These are phyloP conservation scores for Nidularia pulvinata DNA, from an alignment of 768 basidiomycete genomes.

Conservation along the genomic window DNA sequence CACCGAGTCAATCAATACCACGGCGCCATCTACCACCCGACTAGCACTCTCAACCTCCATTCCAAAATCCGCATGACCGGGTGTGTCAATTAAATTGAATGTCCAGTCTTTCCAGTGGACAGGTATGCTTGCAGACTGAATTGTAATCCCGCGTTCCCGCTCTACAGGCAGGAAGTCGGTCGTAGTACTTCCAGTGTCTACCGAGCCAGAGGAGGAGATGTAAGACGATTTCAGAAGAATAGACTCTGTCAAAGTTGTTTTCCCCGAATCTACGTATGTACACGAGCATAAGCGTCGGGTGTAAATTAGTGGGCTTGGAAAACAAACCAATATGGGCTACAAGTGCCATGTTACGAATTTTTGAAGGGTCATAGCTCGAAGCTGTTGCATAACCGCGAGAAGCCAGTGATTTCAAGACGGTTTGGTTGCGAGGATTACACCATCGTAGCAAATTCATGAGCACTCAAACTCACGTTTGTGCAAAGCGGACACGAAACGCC, in stretches of 20 bases:
- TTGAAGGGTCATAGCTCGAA: slow-evolving; percentile 33
- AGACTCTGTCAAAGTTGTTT: slow-evolving; percentile 89
- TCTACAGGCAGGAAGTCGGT: slow-evolving; percentile 92
- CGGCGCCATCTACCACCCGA: slow-evolving; percentile 86
- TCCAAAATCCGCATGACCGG: slow-evolving; percentile 94
- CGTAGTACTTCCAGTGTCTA: slow-evolving; percentile 88
- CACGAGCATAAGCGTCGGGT: not conserved
- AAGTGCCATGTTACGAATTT: slow-evolving; percentile 77
- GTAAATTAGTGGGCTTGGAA: not conserved
- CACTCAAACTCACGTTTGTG: too few species aligned
- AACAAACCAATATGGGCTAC: slow-evolving; percentile 85
- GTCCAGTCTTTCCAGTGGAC: slow-evolving; percentile 85
- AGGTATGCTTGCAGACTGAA: slow-evolving; percentile 91
- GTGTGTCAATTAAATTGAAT: slow-evolving; percentile 89
- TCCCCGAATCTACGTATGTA: slow-evolving; percentile 69
- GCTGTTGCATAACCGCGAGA: slow-evolving; percentile 24
- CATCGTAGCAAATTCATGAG: slow-evolving; percentile 19
- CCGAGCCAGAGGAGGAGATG: slow-evolving; percentile 73
- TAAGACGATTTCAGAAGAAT: slow-evolving; percentile 78
- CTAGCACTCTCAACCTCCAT: slow-evolving; percentile 97
- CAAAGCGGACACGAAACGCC: too few species aligned
- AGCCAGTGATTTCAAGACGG: not conserved
- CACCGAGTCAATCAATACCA: slow-evolving; percentile 87
- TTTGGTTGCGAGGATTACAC: slow-evolving; percentile 10
- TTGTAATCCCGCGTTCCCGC: slow-evolving; percentile 88